A percentile compares a stretch with the other conserved stretches of the same genome.
phyloP scores from a whole-genome alignment of 2,329 filamentous ascomycete genomes.

The Cladosporium oxysporum region DNA sequence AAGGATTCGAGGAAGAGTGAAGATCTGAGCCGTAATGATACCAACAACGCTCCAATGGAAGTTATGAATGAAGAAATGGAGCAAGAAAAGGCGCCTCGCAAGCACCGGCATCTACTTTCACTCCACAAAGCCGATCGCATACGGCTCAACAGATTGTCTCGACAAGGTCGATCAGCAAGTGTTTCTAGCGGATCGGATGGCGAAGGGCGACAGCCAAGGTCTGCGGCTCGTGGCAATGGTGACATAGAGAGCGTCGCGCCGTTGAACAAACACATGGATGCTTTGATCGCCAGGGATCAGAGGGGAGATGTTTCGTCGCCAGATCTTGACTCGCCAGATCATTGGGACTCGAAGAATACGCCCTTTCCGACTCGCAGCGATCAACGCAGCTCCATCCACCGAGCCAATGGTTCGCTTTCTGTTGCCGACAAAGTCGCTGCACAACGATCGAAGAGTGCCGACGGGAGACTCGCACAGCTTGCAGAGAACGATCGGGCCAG shows the following conservation, averaged over 20 bases:
- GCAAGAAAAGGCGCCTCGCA: constrained; percentile 4
- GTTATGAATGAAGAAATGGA: constrained; percentile 2
- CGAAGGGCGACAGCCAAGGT: constrained; percentile 45
- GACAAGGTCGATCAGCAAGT: constrained; percentile 30
- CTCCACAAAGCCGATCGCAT: constrained; percentile 29
- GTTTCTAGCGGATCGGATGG: constrained; percentile 33
- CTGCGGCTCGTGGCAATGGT: constrained; percentile 46
- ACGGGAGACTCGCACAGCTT: constrained; percentile 21
- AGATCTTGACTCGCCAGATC: constrained; percentile 45
- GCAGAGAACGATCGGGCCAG: constrained; percentile 35
- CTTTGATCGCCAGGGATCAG: constrained; percentile 47
- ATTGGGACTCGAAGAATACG: constrained; percentile 36
- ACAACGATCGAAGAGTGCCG: constrained; percentile 24
- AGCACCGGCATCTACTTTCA: constrained; percentile 15
- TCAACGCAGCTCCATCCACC: constrained; percentile 1
- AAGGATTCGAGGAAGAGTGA: constrained; percentile 28
- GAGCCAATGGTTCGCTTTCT: constrained; percentile 26
- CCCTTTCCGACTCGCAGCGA: constrained; percentile 25
- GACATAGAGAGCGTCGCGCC: constrained; percentile 29
- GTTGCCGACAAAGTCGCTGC: constrained; percentile 21
- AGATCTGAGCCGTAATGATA: constrained; percentile 22
- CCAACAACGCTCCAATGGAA: constrained; percentile 19
- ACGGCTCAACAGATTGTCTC: constrained; percentile 23
- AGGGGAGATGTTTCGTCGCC: constrained; percentile 40
- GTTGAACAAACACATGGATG: constrained; percentile 47